Base-by-base conservation (phyloP, 2,329 filamentous ascomycete genomes). In the Chrysoporthe puriensis region DNA sequence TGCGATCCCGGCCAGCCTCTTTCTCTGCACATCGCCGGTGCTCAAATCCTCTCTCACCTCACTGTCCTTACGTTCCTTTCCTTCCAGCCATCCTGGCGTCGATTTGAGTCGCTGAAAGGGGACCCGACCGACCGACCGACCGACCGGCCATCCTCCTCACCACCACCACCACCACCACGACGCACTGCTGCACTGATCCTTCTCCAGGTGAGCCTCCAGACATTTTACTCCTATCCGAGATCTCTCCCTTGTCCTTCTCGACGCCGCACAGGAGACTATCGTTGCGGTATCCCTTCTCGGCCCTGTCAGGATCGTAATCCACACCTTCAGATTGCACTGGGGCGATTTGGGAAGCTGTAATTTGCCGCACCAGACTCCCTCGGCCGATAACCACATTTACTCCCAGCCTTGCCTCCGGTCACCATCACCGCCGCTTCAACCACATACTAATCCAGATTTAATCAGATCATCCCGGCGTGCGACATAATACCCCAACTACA, bases 1-100 rank as follows among this genome's bases (percentile, higher is more conserved):
- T 52, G 61, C 57, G 63, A 54, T 63, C 68, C 66, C 34, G 68
- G 58, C 68, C 62, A 67, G 64, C 68, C 44, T 57, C 67, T 61
- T 58, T 57, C 66, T 64, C 67, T 69, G 61, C 56, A 60, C 61
- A 61, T 54, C 52, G 54, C 59, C 60, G 59, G 64, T 66, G 59
- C 67, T 32, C 54, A 52, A 46, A 56, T 64, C 60, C 52, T 54
- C 43, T 44, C 36, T 44, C 16, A 14, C 42, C 57, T 43, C 57
- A 56, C 62, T 57, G 48, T 63, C 62, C 59, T 67, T 63, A 61
- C 60, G 32, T 60, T 64, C 61, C 66, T 56, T 58, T 58, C 54
- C 34, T 32, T 50, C 50, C 56, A 44, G 26, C 32, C 60, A 60
- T 68, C 66, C 62, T 62, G 62, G 62, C 66, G 62, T 65, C 59